Evolutionary conservation across 805 yeast species (phyloP).

Genomic region (Metschnikowia cerradonensis): DNA sequence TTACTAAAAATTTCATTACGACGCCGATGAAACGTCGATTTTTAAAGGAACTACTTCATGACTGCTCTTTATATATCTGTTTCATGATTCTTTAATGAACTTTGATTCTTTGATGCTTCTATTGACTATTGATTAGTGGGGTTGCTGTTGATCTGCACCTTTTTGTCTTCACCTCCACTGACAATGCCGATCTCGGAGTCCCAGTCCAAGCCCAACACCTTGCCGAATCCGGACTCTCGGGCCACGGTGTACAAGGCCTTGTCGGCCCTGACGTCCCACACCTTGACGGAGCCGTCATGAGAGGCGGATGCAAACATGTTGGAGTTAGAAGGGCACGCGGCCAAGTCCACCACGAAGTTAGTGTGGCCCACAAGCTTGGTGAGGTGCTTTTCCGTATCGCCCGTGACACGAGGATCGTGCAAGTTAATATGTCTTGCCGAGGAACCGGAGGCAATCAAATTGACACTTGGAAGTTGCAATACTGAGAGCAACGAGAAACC

Average conservation of each 20-base stretch:
- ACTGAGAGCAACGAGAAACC: conserved; percentile 80
- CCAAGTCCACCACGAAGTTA: conserved; percentile 80
- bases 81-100: too few species aligned
- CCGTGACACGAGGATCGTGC: conserved; percentile 80
- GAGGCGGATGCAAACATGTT: conserved; percentile 86
- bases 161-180: conserved; percentile 93
- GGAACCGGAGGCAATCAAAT: conserved; percentile 87
- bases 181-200: conserved; percentile 72
- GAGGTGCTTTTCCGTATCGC: conserved; percentile 57
- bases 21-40: too few species aligned
- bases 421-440: conserved; percentile 95
- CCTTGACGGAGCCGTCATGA: conserved; percentile 93
- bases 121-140: conserved; percentile 1
- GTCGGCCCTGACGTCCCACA: conserved; percentile 93
- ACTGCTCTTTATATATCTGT: too few species aligned
- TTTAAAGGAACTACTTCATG: too few species aligned
- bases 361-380: conserved; percentile 82
- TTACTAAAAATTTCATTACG: too few species aligned
- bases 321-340: conserved; percentile 70
- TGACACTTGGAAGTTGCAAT: conserved; percentile 59
- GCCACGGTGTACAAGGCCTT: conserved; percentile 77
- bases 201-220: conserved; percentile 89
- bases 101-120: not conserved
- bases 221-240: conserved; percentile 58
- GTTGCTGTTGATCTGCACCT: conserved; percentile 69